Evolutionary conservation across 306 rosid species (phyloP), one percentile per base, ranked within the genome.

Genomic region (Nissolia schottii): DNA sequence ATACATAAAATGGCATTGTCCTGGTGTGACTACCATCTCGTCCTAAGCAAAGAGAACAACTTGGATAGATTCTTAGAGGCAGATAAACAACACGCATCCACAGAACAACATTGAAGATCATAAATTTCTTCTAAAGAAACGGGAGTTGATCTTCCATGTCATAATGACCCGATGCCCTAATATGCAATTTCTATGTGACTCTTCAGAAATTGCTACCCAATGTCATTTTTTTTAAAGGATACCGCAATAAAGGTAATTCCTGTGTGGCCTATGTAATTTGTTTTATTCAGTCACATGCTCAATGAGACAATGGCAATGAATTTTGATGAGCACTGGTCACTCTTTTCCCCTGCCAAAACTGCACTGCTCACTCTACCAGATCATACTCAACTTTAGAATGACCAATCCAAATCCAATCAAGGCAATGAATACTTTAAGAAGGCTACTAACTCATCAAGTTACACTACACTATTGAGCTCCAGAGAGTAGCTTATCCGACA

Each of bases 1-100:
- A 50, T 50, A 37, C 28, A 9, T 22, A 69, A 37, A 77, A 68
- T 27, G 55, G 41, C 54, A 79, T 66, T 38, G 50, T 22, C 41
- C 40, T 6, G n/a, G 43, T 49, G 19, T 9, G 19, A 67, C 53
- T 61, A 40, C 16, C 62, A 79, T 22, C 27, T 62, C 62, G 50
- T 48, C 35, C 46, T 18, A 49, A 6, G 29, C 45, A 75, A 41
- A 28, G 14, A 55, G 23, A 38, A 62, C 31, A 58, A 25, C 51
- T 24, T 27, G 20, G 48, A 25, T 13, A 48, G 60, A 37, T 54
- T 58, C 54, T 45, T 8, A 57, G 45, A 37, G 59, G n/a, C 9
- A 8, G 3, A 37, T 59, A 54, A 62, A 31, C 27, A 27, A 28
- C 19, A 28, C 7, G 19, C 41, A 61, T 61, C 28, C 20, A 60